These are phyloP conservation scores for Diplodia sapinea DNA, from an alignment of 2,329 filamentous ascomycete species.

Conservation along the genomic window DNA sequence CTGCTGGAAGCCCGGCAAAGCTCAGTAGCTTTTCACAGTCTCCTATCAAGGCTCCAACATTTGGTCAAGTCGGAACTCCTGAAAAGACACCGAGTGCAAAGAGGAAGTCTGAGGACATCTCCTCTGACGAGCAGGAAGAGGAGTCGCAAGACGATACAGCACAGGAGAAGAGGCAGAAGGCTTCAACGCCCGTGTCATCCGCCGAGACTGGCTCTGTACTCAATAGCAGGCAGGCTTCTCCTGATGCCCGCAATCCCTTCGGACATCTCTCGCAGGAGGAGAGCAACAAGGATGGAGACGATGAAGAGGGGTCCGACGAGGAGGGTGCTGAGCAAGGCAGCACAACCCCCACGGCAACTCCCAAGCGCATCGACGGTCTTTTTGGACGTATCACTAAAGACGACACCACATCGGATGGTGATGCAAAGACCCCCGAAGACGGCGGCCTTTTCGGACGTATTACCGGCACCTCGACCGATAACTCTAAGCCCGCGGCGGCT, in stretches of 20 bases:
- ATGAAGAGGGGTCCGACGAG: slow-evolving; percentile 19
- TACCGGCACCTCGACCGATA: slow-evolving; percentile 9
- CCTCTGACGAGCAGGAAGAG: slow-evolving; percentile 19
- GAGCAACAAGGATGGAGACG: slow-evolving; percentile 20
- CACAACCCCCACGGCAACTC: slow-evolving; percentile 17
- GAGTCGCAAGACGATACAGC: slow-evolving; percentile 6
- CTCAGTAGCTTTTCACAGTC: slow-evolving; percentile 12
- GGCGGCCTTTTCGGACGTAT: slow-evolving; percentile 24
- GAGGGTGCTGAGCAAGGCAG: slow-evolving; percentile 20
- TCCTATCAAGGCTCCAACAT: slow-evolving; percentile 15
- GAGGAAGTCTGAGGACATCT: slow-evolving; percentile 14
- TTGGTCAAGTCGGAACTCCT: slow-evolving; percentile 7
- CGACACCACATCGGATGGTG: background rate
- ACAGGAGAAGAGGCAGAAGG: slow-evolving; percentile 26
- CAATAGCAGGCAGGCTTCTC: slow-evolving; percentile 27
- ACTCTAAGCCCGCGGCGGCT: slow-evolving; percentile 3
- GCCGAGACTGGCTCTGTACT: slow-evolving; percentile 27
- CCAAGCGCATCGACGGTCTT: slow-evolving; percentile 5
- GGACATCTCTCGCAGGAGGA: slow-evolving; percentile 28
- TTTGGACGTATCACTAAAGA: slow-evolving; percentile 30
- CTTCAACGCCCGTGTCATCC: slow-evolving; percentile 11
- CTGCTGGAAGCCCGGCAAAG: slow-evolving; percentile 24
- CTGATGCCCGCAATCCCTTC: slow-evolving; percentile 25
- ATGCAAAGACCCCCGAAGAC: slow-evolving; percentile 1
- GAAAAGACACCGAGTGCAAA: background rate